These are phyloP conservation scores for Astragalus glycyphyllos DNA, from an alignment of 306 rosid species.

Conservation along the genomic window DNA sequence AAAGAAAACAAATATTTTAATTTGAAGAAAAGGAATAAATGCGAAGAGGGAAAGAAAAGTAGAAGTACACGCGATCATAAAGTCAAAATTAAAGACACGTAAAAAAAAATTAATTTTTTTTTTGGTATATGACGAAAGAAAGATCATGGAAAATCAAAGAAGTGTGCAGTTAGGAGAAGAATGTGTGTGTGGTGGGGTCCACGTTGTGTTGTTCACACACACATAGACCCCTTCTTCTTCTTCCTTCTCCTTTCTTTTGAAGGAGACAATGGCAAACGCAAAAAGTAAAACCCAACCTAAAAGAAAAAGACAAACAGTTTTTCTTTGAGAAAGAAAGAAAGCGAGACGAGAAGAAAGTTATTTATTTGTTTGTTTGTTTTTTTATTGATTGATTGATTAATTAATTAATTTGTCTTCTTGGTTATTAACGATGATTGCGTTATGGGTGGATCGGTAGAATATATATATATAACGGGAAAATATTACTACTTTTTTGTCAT, in stretches of 20 bases:
- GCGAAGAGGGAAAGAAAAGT: conserved; percentile 26
- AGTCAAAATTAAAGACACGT: conserved; percentile 63
- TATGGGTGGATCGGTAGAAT: no score
- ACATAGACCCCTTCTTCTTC: neutral
- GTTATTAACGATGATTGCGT: neutral
- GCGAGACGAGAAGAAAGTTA: neutral
- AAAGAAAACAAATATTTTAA: neutral
- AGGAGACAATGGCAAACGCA: conserved; percentile 16
- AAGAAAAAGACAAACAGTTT: conserved; percentile 24
- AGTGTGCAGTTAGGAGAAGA: conserved; percentile 29
- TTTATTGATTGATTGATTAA: neutral
- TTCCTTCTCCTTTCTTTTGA: conserved; percentile 21
- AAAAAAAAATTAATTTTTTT: neutral
- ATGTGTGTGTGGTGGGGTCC: conserved; percentile 45
- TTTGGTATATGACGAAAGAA: neutral
- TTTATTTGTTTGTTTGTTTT: neutral
- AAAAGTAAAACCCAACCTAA: conserved; percentile 23
- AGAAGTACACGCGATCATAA: conserved; percentile 55
- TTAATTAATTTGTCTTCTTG: neutral
- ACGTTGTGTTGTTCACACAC: conserved; percentile 36
- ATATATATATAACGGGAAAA: no score
- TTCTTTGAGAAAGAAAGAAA: conserved; percentile 28
- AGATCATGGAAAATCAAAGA: conserved; percentile 56
- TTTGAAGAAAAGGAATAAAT: neutral
- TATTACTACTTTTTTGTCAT: no score